Evolutionary conservation across 2,329 filamentous ascomycete species (phyloP).

Genomic region (Fusarium sp.): DNA sequence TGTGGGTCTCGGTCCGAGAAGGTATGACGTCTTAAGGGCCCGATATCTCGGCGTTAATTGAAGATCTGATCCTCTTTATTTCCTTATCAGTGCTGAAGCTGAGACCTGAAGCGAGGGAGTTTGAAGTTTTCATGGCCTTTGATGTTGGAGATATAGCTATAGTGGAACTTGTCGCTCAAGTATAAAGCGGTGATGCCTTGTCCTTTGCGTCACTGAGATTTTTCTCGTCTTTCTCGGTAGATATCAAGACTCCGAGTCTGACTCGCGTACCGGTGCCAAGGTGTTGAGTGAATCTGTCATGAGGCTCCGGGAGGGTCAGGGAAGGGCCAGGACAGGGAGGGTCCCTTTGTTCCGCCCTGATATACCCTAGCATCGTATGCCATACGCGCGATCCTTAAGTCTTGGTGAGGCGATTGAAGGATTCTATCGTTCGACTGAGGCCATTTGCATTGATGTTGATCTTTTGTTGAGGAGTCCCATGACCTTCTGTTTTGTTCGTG

Average conservation of each 20-base stretch:
- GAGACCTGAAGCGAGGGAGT: neutral
- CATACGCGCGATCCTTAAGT: neutral
- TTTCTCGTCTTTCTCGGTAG: slow-evolving; percentile 3
- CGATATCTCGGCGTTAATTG: slow-evolving; percentile 20
- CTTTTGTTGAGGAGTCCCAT: neutral
- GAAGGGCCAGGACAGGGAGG: neutral
- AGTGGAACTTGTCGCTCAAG: neutral
- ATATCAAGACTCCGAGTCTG: neutral
- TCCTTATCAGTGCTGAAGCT: slow-evolving; percentile 2
- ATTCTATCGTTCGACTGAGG: slow-evolving; percentile 14
- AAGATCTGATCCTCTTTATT: slow-evolving; percentile 10
- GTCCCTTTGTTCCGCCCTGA: neutral
- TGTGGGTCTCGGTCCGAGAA: slow-evolving; percentile 35
- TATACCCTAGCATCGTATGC: neutral
- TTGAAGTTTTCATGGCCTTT: neutral
- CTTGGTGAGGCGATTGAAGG: slow-evolving; percentile 15
- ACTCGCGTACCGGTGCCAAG: slow-evolving; percentile 6
- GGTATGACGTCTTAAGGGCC: slow-evolving; percentile 23
- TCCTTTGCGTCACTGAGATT: slow-evolving; percentile 12
- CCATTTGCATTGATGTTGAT: neutral
- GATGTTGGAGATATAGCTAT: neutral
- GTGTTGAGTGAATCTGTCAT: slow-evolving; percentile 3
- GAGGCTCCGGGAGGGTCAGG: slow-evolving; percentile 11
- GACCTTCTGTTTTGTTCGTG: neutral
- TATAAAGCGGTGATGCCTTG: slow-evolving; percentile 24